Evolutionary conservation across 2,329 filamentous ascomycete genomes (phyloP).

Genomic region (Diaporthe sp.): DNA sequence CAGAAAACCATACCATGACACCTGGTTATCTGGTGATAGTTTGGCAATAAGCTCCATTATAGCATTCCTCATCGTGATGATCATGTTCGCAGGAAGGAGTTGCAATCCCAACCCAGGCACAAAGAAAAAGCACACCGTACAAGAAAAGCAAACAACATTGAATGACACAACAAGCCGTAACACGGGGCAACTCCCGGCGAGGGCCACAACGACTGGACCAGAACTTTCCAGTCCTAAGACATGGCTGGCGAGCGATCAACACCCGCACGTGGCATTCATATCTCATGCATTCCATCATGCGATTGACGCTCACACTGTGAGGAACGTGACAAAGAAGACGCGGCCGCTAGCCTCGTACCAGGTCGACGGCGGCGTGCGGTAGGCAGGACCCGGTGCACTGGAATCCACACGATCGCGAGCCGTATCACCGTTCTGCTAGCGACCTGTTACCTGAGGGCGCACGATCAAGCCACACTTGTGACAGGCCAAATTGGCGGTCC

Average conservation of each 20-base stretch:
- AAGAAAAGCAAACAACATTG: not conserved
- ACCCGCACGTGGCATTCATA: slow-evolving; percentile 21
- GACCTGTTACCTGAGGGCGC: not conserved
- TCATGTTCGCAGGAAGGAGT: not conserved
- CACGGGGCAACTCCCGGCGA: slow-evolving; percentile 14
- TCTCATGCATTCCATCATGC: slow-evolving; percentile 9
- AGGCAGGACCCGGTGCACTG: slow-evolving; percentile 10
- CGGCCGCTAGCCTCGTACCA: not conserved
- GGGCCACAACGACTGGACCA: slow-evolving; percentile 4
- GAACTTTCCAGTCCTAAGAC: slow-evolving; percentile 6
- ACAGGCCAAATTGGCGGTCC: slow-evolving; percentile 20
- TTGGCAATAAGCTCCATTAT: not conserved
- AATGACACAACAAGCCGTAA: not conserved
- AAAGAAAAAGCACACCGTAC: not conserved
- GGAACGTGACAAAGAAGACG: not conserved
- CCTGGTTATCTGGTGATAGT: not conserved
- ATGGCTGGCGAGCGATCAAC: slow-evolving; percentile 1
- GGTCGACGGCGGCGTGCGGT: not conserved
- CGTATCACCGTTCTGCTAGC: slow-evolving; percentile 2
- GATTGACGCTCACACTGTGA: slow-evolving; percentile 5
- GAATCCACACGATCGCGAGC: slow-evolving; percentile 13
- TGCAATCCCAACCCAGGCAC: not conserved
- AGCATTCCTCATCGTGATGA: slow-evolving; percentile 11
- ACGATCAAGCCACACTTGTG: slow-evolving; percentile 3
- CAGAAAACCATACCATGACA: not conserved